Conservation (phyloP, 139 green algal species). For the Chlamydomonas sp. region DNA sequence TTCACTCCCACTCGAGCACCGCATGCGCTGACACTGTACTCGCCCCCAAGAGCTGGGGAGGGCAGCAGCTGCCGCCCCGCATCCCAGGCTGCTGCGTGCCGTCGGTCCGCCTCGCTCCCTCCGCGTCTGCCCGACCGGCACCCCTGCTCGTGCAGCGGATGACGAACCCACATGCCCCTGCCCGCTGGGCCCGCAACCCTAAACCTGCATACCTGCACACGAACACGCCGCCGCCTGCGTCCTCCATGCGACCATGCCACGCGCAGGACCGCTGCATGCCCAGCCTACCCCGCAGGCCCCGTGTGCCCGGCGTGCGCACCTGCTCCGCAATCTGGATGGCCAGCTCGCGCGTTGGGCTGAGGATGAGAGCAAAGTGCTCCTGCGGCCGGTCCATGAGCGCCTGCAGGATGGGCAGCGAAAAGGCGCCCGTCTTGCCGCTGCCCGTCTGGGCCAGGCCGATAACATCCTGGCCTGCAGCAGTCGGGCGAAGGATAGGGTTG, state of each 20-base stretch:
- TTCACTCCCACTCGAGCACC: no score
- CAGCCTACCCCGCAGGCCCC: neutral
- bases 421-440: slow-evolving; percentile 97
- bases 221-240: neutral
- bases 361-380: slow-evolving; percentile 91
- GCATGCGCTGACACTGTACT: no score
- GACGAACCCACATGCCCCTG: no score
- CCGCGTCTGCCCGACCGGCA: no score
- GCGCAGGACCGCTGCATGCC: neutral
- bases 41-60: no score
- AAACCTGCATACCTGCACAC: no score
- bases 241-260: neutral
- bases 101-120: no score
- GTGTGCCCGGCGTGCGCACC: slow-evolving; percentile 88
- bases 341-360: slow-evolving; percentile 96
- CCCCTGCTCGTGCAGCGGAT: no score
- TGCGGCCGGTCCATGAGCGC: slow-evolving; percentile 91
- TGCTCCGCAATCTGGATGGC: slow-evolving; percentile 99
- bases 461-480: slow-evolving; percentile 86
- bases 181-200: no score
- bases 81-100: no score
- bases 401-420: slow-evolving; percentile 96
- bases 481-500: no score
- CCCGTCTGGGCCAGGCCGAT: slow-evolving; percentile 99
- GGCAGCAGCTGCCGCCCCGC: no score